phyloP scores from a whole-genome alignment of 2,329 filamentous ascomycete genomes.

The Echinosphaeria canescens region DNA sequence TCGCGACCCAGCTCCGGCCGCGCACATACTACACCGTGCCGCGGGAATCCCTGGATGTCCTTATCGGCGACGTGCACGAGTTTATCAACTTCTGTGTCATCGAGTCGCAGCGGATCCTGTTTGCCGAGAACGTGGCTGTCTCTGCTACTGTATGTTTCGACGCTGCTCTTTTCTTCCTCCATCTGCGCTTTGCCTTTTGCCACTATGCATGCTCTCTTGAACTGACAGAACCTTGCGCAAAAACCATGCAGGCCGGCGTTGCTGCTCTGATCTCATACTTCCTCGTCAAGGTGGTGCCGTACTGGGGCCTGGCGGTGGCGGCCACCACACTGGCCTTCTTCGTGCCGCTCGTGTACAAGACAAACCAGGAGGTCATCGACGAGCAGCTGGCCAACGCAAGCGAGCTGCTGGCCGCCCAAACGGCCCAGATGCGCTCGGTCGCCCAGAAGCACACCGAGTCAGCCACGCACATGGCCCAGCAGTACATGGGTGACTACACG shows the following conservation, averaged over 20 bases:
- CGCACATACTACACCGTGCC: conserved; percentile 46
- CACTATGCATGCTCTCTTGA: conserved; percentile 2
- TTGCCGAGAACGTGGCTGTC: conserved; percentile 40
- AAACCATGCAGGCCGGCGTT: conserved; percentile 31
- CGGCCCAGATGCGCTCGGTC: conserved; percentile 35
- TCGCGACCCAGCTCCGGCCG: conserved; percentile 43
- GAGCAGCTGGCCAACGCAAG: conserved; percentile 33
- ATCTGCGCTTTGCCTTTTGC: not conserved
- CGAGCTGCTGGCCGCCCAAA: conserved; percentile 37
- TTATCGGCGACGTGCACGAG: conserved; percentile 44
- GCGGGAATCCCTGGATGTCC: conserved; percentile 33
- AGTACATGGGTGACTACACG: conserved; percentile 46
- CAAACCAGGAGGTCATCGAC: conserved; percentile 51
- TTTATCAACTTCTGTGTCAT: conserved; percentile 53
- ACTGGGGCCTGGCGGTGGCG: conserved; percentile 45
- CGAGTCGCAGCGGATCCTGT: conserved; percentile 45
- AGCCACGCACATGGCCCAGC: conserved; percentile 40
- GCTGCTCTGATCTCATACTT: conserved; percentile 43
- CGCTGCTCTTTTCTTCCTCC: not conserved
- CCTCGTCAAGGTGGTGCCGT: conserved; percentile 46
- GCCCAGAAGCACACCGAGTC: conserved; percentile 42
- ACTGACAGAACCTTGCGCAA: too few relatives aligned
- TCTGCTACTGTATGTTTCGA: conserved; percentile 32
- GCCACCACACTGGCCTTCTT: conserved; percentile 37
- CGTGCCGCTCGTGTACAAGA: conserved; percentile 38